phyloP scores from a whole-genome alignment of 1,284 basidiomycete species.

The Pascua guehoae region DNA sequence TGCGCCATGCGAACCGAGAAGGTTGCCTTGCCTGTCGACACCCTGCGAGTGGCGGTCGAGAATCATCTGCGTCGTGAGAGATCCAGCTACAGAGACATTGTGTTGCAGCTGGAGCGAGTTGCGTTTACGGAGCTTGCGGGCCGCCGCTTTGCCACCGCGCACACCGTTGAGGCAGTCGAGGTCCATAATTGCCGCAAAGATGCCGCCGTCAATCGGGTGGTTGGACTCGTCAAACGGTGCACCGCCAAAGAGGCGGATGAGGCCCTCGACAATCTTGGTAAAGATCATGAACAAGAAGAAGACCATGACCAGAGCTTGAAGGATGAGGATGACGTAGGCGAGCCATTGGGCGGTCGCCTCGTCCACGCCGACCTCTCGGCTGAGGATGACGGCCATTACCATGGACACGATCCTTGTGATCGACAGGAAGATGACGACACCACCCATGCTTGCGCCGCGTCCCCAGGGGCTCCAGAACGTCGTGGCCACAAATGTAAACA shows the following conservation, averaged over 20 bases:
- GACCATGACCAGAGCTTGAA: conserved; percentile 79
- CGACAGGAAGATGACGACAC: conserved; percentile 85
- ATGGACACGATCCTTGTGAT: conserved; percentile 84
- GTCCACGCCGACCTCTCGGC: conserved; percentile 77
- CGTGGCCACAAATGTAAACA: conserved; percentile 74
- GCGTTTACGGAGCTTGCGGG: conserved; percentile 51
- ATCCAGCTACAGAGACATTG: conserved; percentile 42
- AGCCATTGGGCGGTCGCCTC: conserved; percentile 80
- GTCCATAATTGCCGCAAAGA: conserved; percentile 65
- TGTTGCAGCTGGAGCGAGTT: conserved; percentile 40
- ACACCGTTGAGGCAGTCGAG: conserved; percentile 59
- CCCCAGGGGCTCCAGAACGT: conserved; percentile 96
- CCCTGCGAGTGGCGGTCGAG: conserved; percentile 47
- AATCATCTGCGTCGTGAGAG: conserved; percentile 49
- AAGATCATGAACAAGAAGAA: conserved; percentile 74
- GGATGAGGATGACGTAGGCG: conserved; percentile 82
- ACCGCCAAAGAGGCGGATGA: conserved; percentile 71
- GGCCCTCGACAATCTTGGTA: conserved; percentile 77
- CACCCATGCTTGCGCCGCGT: conserved; percentile 90
- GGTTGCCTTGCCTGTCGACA: conserved; percentile 21
- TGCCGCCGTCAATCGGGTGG: conserved; percentile 73
- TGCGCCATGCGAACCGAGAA: conserved; percentile 1
- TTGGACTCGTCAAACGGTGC: conserved; percentile 80
- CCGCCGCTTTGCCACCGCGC: conserved; percentile 65
- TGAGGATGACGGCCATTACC: conserved; percentile 82